Conservation (phyloP, 73 alveolate genomes). For the Stentor roeselii region DNA sequence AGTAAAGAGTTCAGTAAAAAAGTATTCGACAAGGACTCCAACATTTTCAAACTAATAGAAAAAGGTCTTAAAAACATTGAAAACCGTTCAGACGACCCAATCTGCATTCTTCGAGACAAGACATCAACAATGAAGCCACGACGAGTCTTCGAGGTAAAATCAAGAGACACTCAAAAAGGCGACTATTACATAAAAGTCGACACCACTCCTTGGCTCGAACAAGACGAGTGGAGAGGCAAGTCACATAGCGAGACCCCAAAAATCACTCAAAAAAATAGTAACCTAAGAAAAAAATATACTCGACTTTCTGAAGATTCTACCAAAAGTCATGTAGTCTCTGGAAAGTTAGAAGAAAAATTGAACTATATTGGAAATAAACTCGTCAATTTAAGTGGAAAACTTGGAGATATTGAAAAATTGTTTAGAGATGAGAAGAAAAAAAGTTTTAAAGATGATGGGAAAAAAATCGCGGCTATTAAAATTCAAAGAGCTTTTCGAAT, state of each 20-base stretch:
- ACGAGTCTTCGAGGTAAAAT: too few relatives aligned
- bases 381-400: background rate
- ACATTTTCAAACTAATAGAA: too few relatives aligned
- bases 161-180: background rate
- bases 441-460: background rate
- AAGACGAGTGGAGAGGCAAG: background rate
- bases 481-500: background rate
- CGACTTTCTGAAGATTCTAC: background rate
- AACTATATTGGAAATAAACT: background rate
- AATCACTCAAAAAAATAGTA: background rate
- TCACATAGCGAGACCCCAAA: conserved; percentile 1
- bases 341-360: background rate
- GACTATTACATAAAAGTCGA: background rate
- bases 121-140: background rate
- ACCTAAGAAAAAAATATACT: background rate
- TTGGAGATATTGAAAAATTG: background rate
- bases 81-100: background rate
- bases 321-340: background rate
- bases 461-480: background rate
- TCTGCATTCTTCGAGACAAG: background rate
- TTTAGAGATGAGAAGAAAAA: background rate
- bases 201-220: background rate
- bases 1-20: background rate
- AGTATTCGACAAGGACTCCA: background rate
- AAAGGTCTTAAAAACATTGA: background rate